Evolutionary conservation across 1,139 yeast species (phyloP).

Genomic region (Magnusiomyces fungicola): DNA sequence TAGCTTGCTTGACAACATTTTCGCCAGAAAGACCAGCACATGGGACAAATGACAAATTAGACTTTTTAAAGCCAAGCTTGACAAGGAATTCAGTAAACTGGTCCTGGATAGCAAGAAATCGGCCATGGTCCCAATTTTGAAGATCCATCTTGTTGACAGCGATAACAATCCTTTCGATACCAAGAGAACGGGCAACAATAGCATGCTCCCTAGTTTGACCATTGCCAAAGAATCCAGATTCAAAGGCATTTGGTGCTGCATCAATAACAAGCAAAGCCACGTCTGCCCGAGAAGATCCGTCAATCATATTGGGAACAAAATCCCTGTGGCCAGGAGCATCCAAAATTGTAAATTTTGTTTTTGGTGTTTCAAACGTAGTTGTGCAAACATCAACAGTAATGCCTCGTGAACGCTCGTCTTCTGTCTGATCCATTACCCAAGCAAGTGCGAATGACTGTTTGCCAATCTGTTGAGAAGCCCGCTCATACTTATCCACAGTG

Average conservation of each 20-base stretch:
- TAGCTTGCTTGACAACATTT: slow-evolving; percentile 46
- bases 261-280: slow-evolving; percentile 70
- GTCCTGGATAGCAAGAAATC: slow-evolving; percentile 55
- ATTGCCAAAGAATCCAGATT: slow-evolving; percentile 74
- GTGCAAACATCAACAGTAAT: slow-evolving; percentile 92
- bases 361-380: slow-evolving; percentile 65
- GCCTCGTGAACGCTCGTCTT: slow-evolving; percentile 77
- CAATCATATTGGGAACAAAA: slow-evolving; percentile 97
- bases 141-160: slow-evolving; percentile 88
- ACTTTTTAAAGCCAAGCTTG: slow-evolving; percentile 47
- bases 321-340: slow-evolving; percentile 99
- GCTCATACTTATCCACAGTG: slow-evolving; percentile 65
- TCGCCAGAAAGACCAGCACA: slow-evolving; percentile 80
- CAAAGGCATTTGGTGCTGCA: slow-evolving; percentile 76
- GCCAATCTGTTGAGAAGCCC: slow-evolving; percentile 76
- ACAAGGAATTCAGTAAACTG: slow-evolving; percentile 56
- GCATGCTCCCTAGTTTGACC: slow-evolving; percentile 97
- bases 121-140: slow-evolving; percentile 54
- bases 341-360: slow-evolving; percentile 68
- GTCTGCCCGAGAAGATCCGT: slow-evolving; percentile 85
- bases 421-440: slow-evolving; percentile 95
- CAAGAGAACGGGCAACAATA: slow-evolving; percentile 71
- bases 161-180: slow-evolving; percentile 66
- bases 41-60: slow-evolving; percentile 63
- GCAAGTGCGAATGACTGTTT: slow-evolving; percentile 93